These are phyloP conservation scores for Mycena chlorophos DNA, from an alignment of 768 basidiomycete genomes.

Conservation along the genomic window DNA sequence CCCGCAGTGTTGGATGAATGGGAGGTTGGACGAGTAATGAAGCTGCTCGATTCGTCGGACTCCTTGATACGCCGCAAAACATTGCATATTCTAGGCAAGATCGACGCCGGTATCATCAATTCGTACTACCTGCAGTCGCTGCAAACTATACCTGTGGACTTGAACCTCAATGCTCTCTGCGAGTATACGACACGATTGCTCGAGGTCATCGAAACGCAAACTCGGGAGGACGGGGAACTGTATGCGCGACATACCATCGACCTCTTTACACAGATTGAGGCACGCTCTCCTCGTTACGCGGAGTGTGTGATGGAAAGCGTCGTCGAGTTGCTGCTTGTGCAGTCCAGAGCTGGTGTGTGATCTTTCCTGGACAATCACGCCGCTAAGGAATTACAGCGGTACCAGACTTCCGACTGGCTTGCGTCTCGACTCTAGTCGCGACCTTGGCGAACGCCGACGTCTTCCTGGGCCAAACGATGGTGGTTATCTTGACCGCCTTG, in stretches of 20 bases:
- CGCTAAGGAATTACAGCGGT: slow-evolving; percentile 34
- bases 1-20: slow-evolving; percentile 61
- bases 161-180: slow-evolving; percentile 38
- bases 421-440: slow-evolving; percentile 46
- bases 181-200: slow-evolving; percentile 49
- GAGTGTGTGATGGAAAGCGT: slow-evolving; percentile 52
- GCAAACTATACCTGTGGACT: slow-evolving; percentile 34
- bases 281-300: slow-evolving; percentile 27
- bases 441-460: slow-evolving; percentile 40
- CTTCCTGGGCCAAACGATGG: slow-evolving; percentile 53
- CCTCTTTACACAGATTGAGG: slow-evolving; percentile 41
- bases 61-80: slow-evolving; percentile 64
- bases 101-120: slow-evolving; percentile 61
- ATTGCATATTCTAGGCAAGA: slow-evolving; percentile 51
- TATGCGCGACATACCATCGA: slow-evolving; percentile 57
- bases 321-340: slow-evolving; percentile 55
- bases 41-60: slow-evolving; percentile 62
- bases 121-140: slow-evolving; percentile 51
- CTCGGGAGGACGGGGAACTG: slow-evolving; percentile 51
- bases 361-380: slow-evolving; percentile 5
- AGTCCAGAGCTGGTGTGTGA: slow-evolving; percentile 50
- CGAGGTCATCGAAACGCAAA: slow-evolving; percentile 53
- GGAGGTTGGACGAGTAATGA: slow-evolving; percentile 76
- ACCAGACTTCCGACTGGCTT: slow-evolving; percentile 42
- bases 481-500: slow-evolving; percentile 69